Conservation (phyloP, 192 early-diverging fungal species). For the Linnemannia exigua region DNA sequence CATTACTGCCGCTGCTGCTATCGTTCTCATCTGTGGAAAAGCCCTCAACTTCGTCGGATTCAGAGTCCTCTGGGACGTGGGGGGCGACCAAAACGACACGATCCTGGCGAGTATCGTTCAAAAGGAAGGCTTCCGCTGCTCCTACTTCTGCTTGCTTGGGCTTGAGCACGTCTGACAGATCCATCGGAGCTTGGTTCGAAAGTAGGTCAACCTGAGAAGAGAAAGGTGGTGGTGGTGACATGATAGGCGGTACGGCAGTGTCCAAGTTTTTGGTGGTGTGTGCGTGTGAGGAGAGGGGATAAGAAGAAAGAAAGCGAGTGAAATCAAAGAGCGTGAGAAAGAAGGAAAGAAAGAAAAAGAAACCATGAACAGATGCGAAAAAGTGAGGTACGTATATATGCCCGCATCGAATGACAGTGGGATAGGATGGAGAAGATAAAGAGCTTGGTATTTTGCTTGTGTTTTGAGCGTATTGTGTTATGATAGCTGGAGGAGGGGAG, state of each 20-base stretch:
- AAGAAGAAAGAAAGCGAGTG: background rate
- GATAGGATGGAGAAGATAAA: too few relatives aligned
- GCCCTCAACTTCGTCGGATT: slow-evolving; percentile 2
- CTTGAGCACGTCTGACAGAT: slow-evolving; percentile 5
- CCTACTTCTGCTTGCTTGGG: slow-evolving; percentile 11
- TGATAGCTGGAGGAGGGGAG: too few relatives aligned
- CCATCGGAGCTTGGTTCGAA: background rate
- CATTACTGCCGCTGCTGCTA: background rate
- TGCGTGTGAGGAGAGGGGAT: background rate
- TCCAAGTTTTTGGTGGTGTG: background rate
- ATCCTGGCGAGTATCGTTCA: too few relatives aligned
- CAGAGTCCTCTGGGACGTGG: background rate
- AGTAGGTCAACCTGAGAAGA: background rate
- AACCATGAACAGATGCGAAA: background rate
- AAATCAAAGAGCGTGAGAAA: too few relatives aligned
- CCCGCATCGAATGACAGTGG: too few relatives aligned
- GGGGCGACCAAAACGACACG: background rate
- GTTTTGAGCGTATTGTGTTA: too few relatives aligned
- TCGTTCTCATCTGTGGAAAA: background rate
- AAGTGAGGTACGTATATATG: too few relatives aligned
- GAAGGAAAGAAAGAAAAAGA: background rate
- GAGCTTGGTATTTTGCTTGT: too few relatives aligned
- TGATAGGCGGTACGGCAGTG: background rate
- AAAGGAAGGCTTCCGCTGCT: too few relatives aligned
- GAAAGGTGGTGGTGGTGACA: background rate